These are phyloP conservation scores for Phyllosticta citriasiana DNA, from an alignment of 2,329 filamentous ascomycete species.

Conservation along the genomic window DNA sequence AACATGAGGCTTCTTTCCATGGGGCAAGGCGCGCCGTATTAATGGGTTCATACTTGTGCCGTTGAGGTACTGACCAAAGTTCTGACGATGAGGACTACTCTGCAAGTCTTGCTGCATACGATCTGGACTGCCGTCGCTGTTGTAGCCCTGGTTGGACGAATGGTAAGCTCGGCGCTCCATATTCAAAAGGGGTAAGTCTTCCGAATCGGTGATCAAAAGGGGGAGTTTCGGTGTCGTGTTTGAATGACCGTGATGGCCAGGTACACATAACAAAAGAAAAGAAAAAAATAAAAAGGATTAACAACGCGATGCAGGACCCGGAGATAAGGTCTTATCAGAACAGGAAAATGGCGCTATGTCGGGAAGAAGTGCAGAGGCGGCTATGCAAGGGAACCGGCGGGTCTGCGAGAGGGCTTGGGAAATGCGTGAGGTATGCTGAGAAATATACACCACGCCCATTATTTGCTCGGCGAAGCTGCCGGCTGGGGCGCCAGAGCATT, in stretches of 20 bases:
- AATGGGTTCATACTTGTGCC: conserved; percentile 14
- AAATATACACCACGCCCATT: background rate
- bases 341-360: background rate
- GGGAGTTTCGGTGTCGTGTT: background rate
- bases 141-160: conserved; percentile 5
- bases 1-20: conserved; percentile 43
- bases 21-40: conserved; percentile 20
- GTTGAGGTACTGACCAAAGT: conserved; percentile 1
- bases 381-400: background rate
- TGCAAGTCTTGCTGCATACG: conserved; percentile 27
- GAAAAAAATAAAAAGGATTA: background rate
- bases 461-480: background rate
- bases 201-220: background rate
- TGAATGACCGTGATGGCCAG: background rate
- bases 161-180: conserved; percentile 22
- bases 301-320: background rate
- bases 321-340: background rate
- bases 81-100: conserved; percentile 19
- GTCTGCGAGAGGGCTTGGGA: background rate
- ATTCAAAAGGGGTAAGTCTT: background rate
- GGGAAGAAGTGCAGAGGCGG: background rate
- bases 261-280: background rate
- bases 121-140: conserved; percentile 14
- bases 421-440: background rate
- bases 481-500: background rate